Conservation (phyloP, 768 basidiomycete genomes). For the Cystofilobasidium capitatum region DNA sequence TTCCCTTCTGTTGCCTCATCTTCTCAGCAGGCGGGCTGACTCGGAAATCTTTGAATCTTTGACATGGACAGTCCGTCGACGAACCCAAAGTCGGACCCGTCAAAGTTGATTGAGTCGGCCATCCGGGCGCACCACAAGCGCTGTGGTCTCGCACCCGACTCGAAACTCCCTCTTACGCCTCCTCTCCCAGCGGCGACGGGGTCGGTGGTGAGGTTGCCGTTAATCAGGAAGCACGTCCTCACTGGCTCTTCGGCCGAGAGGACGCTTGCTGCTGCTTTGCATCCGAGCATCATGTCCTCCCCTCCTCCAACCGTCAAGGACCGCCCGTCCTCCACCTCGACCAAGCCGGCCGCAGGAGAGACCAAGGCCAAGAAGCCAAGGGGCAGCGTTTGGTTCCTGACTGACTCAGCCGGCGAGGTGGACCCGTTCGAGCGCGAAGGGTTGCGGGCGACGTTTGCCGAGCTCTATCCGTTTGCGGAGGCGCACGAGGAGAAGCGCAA, state of each 20-base stretch:
- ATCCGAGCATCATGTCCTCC: neutral
- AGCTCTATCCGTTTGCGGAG: neutral
- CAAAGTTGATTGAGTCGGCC: neutral
- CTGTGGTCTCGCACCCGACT: neutral
- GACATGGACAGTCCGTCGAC: no score
- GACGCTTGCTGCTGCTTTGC: constrained; percentile 20
- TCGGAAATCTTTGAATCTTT: neutral
- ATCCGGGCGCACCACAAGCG: constrained; percentile 19
- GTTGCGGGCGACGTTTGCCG: neutral
- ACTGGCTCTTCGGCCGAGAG: constrained; percentile 17
- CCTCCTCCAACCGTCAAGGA: neutral
- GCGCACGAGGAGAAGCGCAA: constrained; percentile 12
- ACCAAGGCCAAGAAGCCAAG: neutral
- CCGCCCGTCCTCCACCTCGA: neutral
- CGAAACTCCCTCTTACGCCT: no score
- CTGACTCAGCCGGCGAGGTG: constrained; percentile 2
- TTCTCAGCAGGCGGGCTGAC: neutral
- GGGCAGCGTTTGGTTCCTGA: constrained; percentile 21
- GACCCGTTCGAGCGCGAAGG: constrained; percentile 16
- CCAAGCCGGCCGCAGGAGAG: neutral
- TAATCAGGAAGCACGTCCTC: constrained; percentile 22
- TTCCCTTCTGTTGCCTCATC: neutral
- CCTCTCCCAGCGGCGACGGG: neutral
- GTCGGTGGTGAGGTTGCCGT: neutral
- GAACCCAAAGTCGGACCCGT: neutral